Base-by-base conservation (phyloP, 257 asterid species). In the Craterostigma plantagineum region DNA sequence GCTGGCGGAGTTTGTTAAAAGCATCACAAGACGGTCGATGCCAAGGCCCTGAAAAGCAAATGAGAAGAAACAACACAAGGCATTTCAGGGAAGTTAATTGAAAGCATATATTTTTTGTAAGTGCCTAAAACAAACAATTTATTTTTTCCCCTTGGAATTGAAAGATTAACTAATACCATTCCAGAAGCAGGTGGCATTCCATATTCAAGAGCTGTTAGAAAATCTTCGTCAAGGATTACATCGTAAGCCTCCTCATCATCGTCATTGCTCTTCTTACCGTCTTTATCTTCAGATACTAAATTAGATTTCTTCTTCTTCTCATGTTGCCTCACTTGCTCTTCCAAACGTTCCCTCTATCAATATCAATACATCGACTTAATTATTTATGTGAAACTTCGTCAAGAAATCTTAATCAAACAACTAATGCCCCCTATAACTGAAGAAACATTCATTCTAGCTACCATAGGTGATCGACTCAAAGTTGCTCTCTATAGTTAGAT, bases 141-240 rank as follows among this genome's bases (percentile, higher is more conserved):
- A 51, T 27, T 35, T 23, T 18, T 2, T 45, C n/a, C n/a, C n/a
- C n/a, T n/a, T n/a, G n/a, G n/a, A n/a, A n/a, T n/a, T n/a, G n/a
- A n/a, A n/a, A n/a, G n/a, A n/a, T n/a, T n/a, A 15, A 39, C 2
- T 17, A 54, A 15, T 81, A 86, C 97, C 98, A 87, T 71, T 64
- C 98, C 98, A 38, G 95, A 82, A 38, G 98, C 98, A 33, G 98
- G 98, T 52, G 98, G 98, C 98, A 87, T 82, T 59, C 95, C 98
- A 8, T 87, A 87, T 57, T 87, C 98, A 15, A 87, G 68, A 56
- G 98, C 98, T 38, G 90, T 87, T 46, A 79, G 60, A 44, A 87
- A 82, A 59, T 87, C 98, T 68, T 87, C 98, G 18, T 87, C 98
- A 13, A 87, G 66, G 52, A 67, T 66, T 58, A 87, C 93, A 48